Evolutionary conservation across 108 stramenopile species (phyloP).

Genomic region (Ochromonas danica): DNA sequence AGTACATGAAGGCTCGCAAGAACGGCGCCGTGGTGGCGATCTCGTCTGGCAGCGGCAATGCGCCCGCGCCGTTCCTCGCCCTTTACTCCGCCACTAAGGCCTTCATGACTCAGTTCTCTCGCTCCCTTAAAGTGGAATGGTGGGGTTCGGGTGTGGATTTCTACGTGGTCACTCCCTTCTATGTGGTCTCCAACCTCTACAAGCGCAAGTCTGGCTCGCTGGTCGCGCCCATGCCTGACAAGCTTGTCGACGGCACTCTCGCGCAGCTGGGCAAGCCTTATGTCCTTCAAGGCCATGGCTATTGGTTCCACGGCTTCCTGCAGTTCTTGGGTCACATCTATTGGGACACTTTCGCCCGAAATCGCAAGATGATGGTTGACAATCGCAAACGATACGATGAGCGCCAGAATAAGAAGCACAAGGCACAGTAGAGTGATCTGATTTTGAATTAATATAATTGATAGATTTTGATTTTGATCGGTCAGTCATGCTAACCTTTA

Average conservation of each 20-base stretch:
- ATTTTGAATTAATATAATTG: no score
- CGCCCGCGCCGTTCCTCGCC: constrained; percentile 4
- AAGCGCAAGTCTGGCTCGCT: neutral
- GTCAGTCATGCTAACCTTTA: no score
- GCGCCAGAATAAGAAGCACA: no score
- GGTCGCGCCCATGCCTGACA: constrained; percentile 27
- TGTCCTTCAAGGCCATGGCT: constrained; percentile 10
- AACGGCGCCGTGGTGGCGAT: constrained; percentile 6
- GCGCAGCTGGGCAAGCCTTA: constrained; percentile 24
- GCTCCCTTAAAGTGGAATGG: constrained; percentile 20
- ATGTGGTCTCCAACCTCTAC: constrained; percentile 30
- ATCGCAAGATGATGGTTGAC: neutral
- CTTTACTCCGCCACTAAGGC: constrained; percentile 36
- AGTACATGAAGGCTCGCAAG: constrained; percentile 8
- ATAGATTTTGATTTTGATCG: no score
- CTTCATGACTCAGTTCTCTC: constrained; percentile 36
- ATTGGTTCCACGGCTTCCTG: constrained; percentile 21
- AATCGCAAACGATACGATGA: neutral
- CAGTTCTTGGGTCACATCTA: neutral
- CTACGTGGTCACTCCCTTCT: constrained; percentile 26
- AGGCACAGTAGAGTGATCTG: no score
- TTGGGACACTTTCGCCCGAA: neutral
- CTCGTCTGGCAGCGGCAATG: constrained; percentile 33
- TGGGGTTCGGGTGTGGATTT: constrained; percentile 23
- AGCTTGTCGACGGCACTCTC: constrained; percentile 23